These are phyloP conservation scores for Podospora comata DNA, from an alignment of 495 filamentous ascomycete genomes.

Conservation along the genomic window DNA sequence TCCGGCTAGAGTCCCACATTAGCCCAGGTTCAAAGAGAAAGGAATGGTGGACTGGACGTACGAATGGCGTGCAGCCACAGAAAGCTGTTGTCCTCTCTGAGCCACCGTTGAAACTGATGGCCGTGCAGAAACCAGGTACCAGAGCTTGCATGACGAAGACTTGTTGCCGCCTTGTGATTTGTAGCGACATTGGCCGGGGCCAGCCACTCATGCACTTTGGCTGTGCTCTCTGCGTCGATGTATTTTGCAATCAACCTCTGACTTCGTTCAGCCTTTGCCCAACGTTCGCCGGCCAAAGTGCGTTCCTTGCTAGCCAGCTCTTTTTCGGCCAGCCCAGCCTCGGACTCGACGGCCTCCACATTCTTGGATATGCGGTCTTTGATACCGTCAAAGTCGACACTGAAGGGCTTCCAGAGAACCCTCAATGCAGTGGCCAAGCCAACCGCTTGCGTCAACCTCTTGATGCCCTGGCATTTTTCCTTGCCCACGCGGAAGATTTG, in stretches of 20 bases:
- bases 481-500: constrained; percentile 16
- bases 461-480: constrained; percentile 15
- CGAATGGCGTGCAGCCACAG: constrained; percentile 30
- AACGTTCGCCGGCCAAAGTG: constrained; percentile 6
- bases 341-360: constrained; percentile 14
- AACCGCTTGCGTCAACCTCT: constrained; percentile 13
- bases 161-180: constrained; percentile 17
- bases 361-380: constrained; percentile 16
- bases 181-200: constrained; percentile 12
- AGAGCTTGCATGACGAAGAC: constrained; percentile 14
- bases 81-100: constrained; percentile 11
- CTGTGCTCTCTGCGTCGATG: constrained; percentile 12
- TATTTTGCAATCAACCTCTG: constrained; percentile 13
- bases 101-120: constrained; percentile 18
- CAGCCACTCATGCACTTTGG: constrained; percentile 14
- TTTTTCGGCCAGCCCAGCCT: constrained; percentile 15
- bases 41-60: constrained; percentile 5
- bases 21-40: not conserved
- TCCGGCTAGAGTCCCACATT: constrained; percentile 14
- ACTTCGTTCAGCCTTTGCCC: constrained; percentile 10
- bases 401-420: constrained; percentile 20
- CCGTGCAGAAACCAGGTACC: constrained; percentile 23
- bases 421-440: constrained; percentile 16
- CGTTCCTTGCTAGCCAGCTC: constrained; percentile 19
- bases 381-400: constrained; percentile 18